Conservation (phyloP, 176 grass and related monocot species). For the Pontederia crassipes region DNA sequence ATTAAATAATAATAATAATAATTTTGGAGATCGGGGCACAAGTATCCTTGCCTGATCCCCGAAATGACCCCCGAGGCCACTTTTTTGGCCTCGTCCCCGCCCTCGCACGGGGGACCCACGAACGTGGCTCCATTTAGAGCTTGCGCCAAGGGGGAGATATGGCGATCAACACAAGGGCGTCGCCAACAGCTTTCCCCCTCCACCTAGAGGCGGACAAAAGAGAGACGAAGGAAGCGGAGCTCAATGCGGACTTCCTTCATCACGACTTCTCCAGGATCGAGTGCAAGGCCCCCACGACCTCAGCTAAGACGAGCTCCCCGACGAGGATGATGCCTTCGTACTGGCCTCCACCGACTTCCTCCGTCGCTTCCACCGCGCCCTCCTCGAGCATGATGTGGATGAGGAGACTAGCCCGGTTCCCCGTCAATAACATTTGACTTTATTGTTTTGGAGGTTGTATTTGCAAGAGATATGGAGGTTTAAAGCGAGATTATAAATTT, state of each 20-base stretch:
- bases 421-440: slow-evolving; percentile 32
- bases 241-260: slow-evolving; percentile 90
- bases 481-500: too few relatives aligned
- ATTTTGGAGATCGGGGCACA: too few relatives aligned
- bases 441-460: too few relatives aligned
- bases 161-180: slow-evolving; percentile 15
- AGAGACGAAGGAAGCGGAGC: slow-evolving; percentile 61
- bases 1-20: too few relatives aligned
- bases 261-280: slow-evolving; percentile 80
- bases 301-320: slow-evolving; percentile 40
- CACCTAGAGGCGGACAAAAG: not conserved
- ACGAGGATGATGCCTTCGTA: slow-evolving; percentile 21
- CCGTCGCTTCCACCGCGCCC: slow-evolving; percentile 68
- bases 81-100: too few relatives aligned
- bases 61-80: too few relatives aligned
- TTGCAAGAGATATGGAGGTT: too few relatives aligned
- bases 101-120: too few relatives aligned
- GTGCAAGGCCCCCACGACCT: slow-evolving; percentile 53
- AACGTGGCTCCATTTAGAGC: too few relatives aligned
- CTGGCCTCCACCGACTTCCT: slow-evolving; percentile 34
- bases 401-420: slow-evolving; percentile 46
- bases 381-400: slow-evolving; percentile 72
- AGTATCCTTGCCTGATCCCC: too few relatives aligned
- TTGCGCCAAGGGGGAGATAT: too few relatives aligned
- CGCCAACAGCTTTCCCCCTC: slow-evolving; percentile 7